Percentiles rank a stretch among this genome's conserved stretches.
phyloP scores from a whole-genome alignment of 192 early-diverging fungal genomes.

The Chytriomyces sp. region DNA sequence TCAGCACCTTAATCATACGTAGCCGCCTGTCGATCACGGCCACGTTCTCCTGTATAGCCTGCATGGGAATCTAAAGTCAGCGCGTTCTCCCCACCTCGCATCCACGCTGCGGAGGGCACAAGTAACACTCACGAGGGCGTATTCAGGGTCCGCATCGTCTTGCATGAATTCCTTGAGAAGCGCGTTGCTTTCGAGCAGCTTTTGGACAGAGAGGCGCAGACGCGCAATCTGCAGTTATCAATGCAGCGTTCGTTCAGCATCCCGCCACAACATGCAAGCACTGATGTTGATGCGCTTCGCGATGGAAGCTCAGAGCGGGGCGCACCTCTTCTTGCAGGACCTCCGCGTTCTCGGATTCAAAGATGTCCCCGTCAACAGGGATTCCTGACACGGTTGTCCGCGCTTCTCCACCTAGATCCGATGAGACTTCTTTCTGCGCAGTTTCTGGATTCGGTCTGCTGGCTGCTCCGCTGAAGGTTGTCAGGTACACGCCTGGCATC shows the following conservation, averaged over 20 bases:
- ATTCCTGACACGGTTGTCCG: background rate
- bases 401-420: background rate
- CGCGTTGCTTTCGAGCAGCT: slow-evolving; percentile 25
- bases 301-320: too few species aligned
- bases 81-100: too few species aligned
- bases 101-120: background rate
- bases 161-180: slow-evolving; percentile 14
- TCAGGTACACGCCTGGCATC: slow-evolving; percentile 28
- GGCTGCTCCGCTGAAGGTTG: background rate
- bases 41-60: slow-evolving; percentile 26
- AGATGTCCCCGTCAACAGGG: slow-evolving; percentile 6
- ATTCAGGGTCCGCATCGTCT: slow-evolving; percentile 21
- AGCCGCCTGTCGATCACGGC: slow-evolving; percentile 10
- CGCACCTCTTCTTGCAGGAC: slow-evolving; percentile 16
- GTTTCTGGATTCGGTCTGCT: background rate
- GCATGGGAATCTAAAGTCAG: too few species aligned
- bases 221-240: slow-evolving; percentile 35
- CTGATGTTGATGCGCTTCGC: too few species aligned
- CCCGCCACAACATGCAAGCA: too few species aligned
- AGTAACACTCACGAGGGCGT: slow-evolving; percentile 3
- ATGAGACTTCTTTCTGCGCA: background rate
- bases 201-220: slow-evolving; percentile 20
- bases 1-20: slow-evolving; percentile 10
- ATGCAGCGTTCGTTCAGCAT: too few species aligned
- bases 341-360: slow-evolving; percentile 13